These are phyloP conservation scores for Pseudogymnoascus sp. DNA, from an alignment of 2,329 filamentous ascomycete species.

Conservation along the genomic window DNA sequence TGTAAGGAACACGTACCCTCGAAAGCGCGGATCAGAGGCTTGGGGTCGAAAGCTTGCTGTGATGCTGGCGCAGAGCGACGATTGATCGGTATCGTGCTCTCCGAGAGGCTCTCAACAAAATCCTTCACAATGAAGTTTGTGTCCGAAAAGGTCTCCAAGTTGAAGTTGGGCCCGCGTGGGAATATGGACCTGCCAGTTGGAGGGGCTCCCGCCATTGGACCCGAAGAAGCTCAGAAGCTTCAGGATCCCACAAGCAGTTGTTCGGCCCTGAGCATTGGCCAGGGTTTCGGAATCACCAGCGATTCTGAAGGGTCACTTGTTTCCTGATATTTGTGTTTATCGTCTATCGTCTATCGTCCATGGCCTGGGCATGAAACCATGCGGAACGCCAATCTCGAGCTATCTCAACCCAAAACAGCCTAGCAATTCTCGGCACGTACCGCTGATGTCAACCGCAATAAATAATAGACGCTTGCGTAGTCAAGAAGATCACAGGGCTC, in stretches of 20 bases:
- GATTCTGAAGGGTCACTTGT: not conserved
- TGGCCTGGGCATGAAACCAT: not conserved
- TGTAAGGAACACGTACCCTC: conserved; percentile 49
- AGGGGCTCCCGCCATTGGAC: conserved; percentile 6
- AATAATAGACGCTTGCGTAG: conserved; percentile 4
- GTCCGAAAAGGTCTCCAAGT: conserved; percentile 77
- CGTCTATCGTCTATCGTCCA: not conserved
- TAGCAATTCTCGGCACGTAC: conserved; percentile 6
- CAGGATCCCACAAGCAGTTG: not conserved
- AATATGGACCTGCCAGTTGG: conserved; percentile 47
- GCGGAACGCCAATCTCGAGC: not conserved
- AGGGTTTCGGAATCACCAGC: not conserved
- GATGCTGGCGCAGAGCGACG: conserved; percentile 63
- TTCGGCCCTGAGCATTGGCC: not conserved
- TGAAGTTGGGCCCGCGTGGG: conserved; percentile 74
- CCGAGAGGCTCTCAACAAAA: conserved; percentile 89
- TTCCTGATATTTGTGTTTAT: not conserved
- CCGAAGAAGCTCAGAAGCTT: conserved; percentile 1
- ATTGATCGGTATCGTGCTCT: conserved; percentile 70
- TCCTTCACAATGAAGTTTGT: conserved; percentile 97
- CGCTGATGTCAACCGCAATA: conserved; percentile 7
- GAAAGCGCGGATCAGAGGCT: conserved; percentile 92
- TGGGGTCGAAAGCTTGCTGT: conserved; percentile 74
- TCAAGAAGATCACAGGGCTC: not conserved
- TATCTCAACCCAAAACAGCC: conserved; percentile 5